Evolutionary conservation across 495 filamentous ascomycete species (phyloP).

Genomic region (Trichoderma erinaceum): DNA sequence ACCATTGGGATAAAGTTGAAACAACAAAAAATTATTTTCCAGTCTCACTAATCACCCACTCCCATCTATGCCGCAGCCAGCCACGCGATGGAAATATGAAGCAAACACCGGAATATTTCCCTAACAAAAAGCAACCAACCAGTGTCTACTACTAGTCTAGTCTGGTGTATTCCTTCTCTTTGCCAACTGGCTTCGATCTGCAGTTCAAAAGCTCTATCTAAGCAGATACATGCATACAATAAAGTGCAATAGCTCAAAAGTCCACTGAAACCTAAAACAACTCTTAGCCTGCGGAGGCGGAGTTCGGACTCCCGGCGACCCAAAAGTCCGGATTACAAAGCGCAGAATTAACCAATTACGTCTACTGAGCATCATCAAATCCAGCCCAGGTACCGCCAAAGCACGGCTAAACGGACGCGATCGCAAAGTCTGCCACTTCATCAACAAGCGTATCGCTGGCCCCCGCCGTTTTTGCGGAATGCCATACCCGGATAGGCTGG

Average conservation of each 20-base stretch:
- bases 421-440: not conserved
- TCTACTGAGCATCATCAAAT: not conserved
- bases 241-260: not conserved
- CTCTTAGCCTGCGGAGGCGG: not conserved
- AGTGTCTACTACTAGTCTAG: not conserved
- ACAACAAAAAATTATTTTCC: not conserved
- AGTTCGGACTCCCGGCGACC: not conserved
- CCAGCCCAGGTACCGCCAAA: not conserved
- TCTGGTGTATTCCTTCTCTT: not conserved
- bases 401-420: too few relatives aligned
- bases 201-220: not conserved
- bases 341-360: not conserved
- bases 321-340: conserved; percentile 8
- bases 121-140: too few relatives aligned
- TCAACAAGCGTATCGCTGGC: not conserved
- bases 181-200: not conserved
- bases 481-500: conserved; percentile 2
- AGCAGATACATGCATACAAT: not conserved
- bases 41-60: not conserved
- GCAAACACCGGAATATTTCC: too few relatives aligned
- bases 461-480: not conserved
- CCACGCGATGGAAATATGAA: too few relatives aligned
- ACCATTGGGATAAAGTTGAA: not conserved
- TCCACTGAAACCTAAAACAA: not conserved
- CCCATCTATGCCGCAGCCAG: too few relatives aligned